phyloP scores from a whole-genome alignment of 495 filamentous ascomycete species.

The Aspergillus hancockii region DNA sequence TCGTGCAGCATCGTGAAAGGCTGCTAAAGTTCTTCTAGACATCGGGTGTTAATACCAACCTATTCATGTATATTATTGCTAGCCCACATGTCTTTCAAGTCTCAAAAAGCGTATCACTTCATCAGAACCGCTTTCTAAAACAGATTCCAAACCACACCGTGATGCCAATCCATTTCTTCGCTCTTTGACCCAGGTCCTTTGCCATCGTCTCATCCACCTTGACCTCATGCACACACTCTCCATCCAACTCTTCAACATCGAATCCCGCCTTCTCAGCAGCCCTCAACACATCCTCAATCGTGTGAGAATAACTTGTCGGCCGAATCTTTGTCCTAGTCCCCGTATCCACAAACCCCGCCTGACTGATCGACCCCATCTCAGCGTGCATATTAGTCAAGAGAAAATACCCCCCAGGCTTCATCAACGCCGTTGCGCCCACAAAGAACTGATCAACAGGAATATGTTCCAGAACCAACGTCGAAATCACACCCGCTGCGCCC shows the following conservation, averaged over 20 bases:
- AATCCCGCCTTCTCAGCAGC: constrained; percentile 58
- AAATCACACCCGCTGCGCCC: constrained; percentile 52
- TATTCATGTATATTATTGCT: constrained; percentile 31
- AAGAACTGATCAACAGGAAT: constrained; percentile 62
- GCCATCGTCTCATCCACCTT: constrained; percentile 52
- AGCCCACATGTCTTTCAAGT: constrained; percentile 4
- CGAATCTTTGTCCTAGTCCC: constrained; percentile 60
- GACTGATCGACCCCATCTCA: constrained; percentile 63
- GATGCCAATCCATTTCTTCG: constrained; percentile 67
- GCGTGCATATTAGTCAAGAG: constrained; percentile 75
- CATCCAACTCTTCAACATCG: constrained; percentile 35
- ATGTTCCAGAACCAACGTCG: constrained; percentile 72
- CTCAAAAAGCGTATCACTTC: background rate
- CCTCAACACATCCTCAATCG: constrained; percentile 51
- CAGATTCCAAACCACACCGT: constrained; percentile 67
- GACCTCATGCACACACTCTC: constrained; percentile 40
- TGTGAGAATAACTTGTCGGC: constrained; percentile 62
- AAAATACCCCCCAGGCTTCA: constrained; percentile 53
- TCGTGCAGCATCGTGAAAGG: constrained; percentile 56
- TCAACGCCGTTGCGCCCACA: constrained; percentile 43
- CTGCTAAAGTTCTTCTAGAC: constrained; percentile 43
- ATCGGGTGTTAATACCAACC: background rate
- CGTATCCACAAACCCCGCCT: constrained; percentile 67
- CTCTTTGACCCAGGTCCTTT: constrained; percentile 55
- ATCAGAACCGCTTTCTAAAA: constrained; percentile 44